A percentile compares a stretch with the other conserved stretches of the same genome.
Conservation (phyloP, 2,329 filamentous ascomycete genomes). For the Zopfia rhizophila region DNA sequence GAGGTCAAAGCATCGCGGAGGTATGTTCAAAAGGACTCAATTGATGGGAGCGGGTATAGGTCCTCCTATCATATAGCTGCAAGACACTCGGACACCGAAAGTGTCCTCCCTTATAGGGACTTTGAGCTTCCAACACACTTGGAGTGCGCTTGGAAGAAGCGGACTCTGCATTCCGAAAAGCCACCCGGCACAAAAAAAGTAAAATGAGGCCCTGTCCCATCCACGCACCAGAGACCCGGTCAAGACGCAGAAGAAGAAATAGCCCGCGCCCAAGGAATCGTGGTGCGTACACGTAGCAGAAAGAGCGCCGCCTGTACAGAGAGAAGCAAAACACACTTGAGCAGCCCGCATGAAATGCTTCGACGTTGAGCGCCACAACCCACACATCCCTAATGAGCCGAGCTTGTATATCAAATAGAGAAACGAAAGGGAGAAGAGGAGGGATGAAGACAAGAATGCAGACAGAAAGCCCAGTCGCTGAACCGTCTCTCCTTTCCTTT, state of each 20-base stretch:
- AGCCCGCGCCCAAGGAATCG: neutral
- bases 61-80: constrained; percentile 35
- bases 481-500: constrained; percentile 11
- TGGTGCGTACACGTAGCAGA: constrained; percentile 4
- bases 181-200: constrained; percentile 4
- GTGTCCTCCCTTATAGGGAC: neutral
- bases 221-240: constrained; percentile 2
- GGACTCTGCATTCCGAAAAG: constrained; percentile 1
- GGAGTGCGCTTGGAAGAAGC: constrained; percentile 1
- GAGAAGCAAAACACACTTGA: constrained; percentile 3
- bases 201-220: neutral
- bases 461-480: constrained; percentile 1
- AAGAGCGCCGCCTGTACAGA: constrained; percentile 3
- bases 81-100: constrained; percentile 27
- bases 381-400: constrained; percentile 1
- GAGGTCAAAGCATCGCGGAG: neutral
- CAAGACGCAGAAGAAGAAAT: neutral
- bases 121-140: constrained; percentile 7
- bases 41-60: constrained; percentile 22
- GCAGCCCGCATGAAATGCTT: constrained; percentile 21
- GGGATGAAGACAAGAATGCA: constrained; percentile 5
- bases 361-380: constrained; percentile 15
- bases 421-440: constrained; percentile 3
- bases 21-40: constrained; percentile 13
- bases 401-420: neutral